Percentiles rank a stretch among this genome's conserved stretches.
Evolutionary conservation across 2,329 filamentous ascomycete genomes (phyloP).

Genomic region (Atkinsonella hypoxylon): DNA sequence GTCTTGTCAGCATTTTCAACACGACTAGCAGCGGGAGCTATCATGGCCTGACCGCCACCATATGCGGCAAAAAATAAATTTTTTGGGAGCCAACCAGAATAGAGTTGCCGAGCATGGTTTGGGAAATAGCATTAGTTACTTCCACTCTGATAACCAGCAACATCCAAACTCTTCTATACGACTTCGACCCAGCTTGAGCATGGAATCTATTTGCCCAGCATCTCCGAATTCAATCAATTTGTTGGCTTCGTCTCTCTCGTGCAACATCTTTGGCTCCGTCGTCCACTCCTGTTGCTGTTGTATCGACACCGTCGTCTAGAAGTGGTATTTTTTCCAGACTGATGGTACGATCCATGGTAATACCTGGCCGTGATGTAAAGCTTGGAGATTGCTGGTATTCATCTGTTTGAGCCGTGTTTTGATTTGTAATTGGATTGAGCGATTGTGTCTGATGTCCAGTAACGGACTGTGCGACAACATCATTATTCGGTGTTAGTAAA

Average conservation of each 20-base stretch:
- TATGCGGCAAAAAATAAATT: not conserved
- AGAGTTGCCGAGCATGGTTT: not conserved
- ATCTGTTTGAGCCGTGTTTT: not conserved
- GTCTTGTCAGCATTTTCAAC: too few species aligned
- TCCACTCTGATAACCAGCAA: not conserved
- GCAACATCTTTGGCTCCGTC: slow-evolving; percentile 31
- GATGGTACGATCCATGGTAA: slow-evolving; percentile 12
- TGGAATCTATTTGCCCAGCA: not conserved
- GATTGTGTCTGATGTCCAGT: slow-evolving; percentile 9
- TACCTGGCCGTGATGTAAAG: slow-evolving; percentile 10
- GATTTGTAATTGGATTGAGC: slow-evolving; percentile 6
- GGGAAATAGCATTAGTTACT: not conserved
- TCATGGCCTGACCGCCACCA: not conserved
- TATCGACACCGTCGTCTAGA: slow-evolving; percentile 31
- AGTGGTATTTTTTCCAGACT: slow-evolving; percentile 45
- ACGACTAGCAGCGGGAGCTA: not conserved
- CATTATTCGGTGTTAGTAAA: slow-evolving; percentile 18
- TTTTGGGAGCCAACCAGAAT: not conserved
- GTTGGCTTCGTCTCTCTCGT: slow-evolving; percentile 33
- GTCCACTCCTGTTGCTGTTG: slow-evolving; percentile 30
- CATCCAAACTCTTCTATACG: not conserved
- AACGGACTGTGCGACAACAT: slow-evolving; percentile 10
- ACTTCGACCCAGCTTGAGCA: not conserved
- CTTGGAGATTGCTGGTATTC: slow-evolving; percentile 2
- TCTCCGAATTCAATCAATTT: not conserved